Evolutionary conservation across 495 filamentous ascomycete genomes (phyloP).

Genomic region (Hypoxylon lienhwacheense): DNA sequence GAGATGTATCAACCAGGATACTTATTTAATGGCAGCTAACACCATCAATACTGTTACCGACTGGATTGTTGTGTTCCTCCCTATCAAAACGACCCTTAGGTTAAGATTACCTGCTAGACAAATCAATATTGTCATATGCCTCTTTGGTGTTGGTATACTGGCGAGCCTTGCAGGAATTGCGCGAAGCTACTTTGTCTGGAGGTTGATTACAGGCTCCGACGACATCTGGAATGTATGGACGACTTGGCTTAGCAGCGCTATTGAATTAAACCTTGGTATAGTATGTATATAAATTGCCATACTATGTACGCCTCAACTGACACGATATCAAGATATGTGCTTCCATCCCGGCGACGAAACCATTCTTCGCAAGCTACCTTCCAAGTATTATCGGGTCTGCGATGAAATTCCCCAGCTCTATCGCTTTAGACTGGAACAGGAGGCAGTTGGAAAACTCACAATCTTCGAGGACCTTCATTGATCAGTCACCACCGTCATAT

Average conservation of each 20-base stretch:
- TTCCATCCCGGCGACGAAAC: conserved; percentile 58
- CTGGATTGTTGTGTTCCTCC: conserved; percentile 58
- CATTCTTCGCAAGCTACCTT: conserved; percentile 44
- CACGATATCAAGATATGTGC: conserved; percentile 51
- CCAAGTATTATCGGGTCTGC: conserved; percentile 13
- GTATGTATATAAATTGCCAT: conserved; percentile 45
- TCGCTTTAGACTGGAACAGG: conserved; percentile 8
- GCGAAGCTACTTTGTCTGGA: conserved; percentile 51
- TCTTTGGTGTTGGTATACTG: conserved; percentile 61
- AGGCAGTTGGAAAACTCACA: conserved; percentile 7
- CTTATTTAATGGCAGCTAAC: conserved; percentile 55
- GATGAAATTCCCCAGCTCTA: conserved; percentile 3
- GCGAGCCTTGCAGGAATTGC: conserved; percentile 60
- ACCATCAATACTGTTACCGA: conserved; percentile 64
- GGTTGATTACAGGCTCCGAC: conserved; percentile 43
- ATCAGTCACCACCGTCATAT: conserved; percentile 14
- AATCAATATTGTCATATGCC: conserved; percentile 57
- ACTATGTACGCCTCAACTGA: neutral
- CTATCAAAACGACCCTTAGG: conserved; percentile 61
- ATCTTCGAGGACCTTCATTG: conserved; percentile 29
- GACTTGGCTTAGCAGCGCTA: conserved; percentile 52
- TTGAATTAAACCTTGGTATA: conserved; percentile 64
- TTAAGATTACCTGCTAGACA: conserved; percentile 58
- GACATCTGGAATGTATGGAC: conserved; percentile 58
- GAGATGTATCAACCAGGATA: conserved; percentile 55